A percentile compares a stretch with the other conserved stretches of the same genome.
phyloP scores from a whole-genome alignment of 306 rosid species.

The Ormosia emarginata region DNA sequence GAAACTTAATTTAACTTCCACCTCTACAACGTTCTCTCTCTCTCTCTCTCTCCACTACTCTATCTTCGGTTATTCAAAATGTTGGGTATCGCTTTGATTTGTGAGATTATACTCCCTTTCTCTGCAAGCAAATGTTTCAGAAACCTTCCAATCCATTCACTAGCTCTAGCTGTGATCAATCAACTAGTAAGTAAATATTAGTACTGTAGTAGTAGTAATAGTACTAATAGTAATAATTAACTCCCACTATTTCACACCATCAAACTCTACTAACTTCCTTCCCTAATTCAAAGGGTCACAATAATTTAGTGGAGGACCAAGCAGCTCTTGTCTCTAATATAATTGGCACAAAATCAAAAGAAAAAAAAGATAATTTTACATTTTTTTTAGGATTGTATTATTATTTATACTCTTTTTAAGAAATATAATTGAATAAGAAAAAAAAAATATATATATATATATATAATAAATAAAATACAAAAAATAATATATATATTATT shows the following conservation, averaged over 20 bases:
- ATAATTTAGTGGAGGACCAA: not conserved
- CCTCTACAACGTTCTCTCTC: not conserved
- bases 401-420: too few species aligned
- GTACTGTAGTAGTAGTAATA: not conserved
- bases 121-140: slow-evolving; percentile 10
- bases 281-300: not conserved
- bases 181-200: not conserved
- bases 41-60: too few species aligned
- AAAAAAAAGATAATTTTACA: too few species aligned
- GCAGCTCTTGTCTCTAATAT: not conserved
- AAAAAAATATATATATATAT: too few species aligned
- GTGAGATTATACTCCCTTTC: slow-evolving; percentile 10
- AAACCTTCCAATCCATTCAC: not conserved
- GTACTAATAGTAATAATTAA: not conserved
- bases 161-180: not conserved
- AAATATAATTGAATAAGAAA: too few species aligned
- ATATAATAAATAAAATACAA: too few species aligned
- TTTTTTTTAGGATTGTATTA: too few species aligned
- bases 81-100: not conserved
- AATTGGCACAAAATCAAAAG: not conserved
- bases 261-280: not conserved
- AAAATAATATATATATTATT: too few species aligned
- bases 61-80: not conserved
- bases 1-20: not conserved
- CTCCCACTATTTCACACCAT: not conserved